Evolutionary conservation across 2,329 filamentous ascomycete species (phyloP), one percentile per base, ranked within the genome.

Genomic region (Scedosporium apiospermum): DNA sequence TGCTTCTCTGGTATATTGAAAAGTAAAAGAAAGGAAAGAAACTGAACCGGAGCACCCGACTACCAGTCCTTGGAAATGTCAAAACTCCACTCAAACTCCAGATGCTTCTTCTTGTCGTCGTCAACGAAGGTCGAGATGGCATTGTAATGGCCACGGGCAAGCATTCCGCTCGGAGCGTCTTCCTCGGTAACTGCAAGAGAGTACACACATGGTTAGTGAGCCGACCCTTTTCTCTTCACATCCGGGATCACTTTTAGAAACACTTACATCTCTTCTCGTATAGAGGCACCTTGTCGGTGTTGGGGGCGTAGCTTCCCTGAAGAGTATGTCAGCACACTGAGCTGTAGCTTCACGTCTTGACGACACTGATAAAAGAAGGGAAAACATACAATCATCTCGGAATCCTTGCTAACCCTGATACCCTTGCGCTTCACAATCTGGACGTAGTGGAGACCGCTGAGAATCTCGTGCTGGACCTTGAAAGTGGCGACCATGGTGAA

Each of bases 51-150:
- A 21, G 18, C 21, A 61, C 18, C 34, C 53, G 34, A 69, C 68
- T 87, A 90, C 95, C 95, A 98, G 74, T 96, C 91, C 84, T 98
- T 99, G 78, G 89, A 84, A 74, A 99, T 96, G 72, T 97, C 90
- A 71, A 99, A 98, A 65, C 88, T 87, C 95, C 95, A 99, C 71
- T 96, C 89, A 75, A 99, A 99, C 73, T 88, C 82, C 66, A 99
- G 82, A 77, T 99, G 93, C 66, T 84, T 88, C 77, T 91, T 87
- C 75, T 95, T 88, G 78, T 99, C 95, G 71, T 99, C 95, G 73
- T 99, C 95, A 65, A 96, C 84, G 75, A 99, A 99, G 76, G 86
- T 91, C 68, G 92, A 96, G 65, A 87, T 77, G 66, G 93, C 93
- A 65, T 89, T 89, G 83, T 99, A 99, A 77, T 92, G 87, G 66